Evolutionary conservation across 176 grass and related monocot genomes (phyloP).

Genomic region (Oryza coarctata): DNA sequence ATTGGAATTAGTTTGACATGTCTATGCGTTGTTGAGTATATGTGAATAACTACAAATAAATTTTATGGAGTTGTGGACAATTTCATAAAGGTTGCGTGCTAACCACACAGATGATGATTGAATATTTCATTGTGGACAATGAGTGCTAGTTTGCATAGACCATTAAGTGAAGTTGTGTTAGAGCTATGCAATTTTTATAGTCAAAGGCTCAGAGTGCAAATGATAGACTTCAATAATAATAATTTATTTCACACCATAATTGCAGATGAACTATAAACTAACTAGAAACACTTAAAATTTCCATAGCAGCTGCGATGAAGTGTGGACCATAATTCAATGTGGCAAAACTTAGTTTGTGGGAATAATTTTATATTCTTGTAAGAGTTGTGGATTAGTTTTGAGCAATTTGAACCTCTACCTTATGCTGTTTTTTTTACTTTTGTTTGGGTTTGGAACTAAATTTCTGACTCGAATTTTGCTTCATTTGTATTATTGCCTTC

Average conservation of each 20-base stretch:
- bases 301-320: background rate
- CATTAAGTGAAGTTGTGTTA: too few species aligned
- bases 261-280: background rate
- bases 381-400: background rate
- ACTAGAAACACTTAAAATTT: background rate
- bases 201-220: background rate
- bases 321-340: background rate
- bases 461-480: background rate
- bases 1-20: too few species aligned
- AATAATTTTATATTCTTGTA: background rate
- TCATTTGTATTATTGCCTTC: background rate
- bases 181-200: background rate
- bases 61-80: too few species aligned
- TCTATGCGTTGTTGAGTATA: too few species aligned
- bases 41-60: too few species aligned
- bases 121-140: too few species aligned
- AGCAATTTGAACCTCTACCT: background rate
- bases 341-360: background rate
- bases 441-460: background rate
- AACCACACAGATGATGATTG: background rate
- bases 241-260: background rate
- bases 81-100: too few species aligned
- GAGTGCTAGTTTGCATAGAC: too few species aligned
- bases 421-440: background rate
- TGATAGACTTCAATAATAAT: background rate